A percentile compares a stretch with the other conserved stretches of the same genome.
Conservation (phyloP, 176 grass and related monocot species). For the Carex littledalei region DNA sequence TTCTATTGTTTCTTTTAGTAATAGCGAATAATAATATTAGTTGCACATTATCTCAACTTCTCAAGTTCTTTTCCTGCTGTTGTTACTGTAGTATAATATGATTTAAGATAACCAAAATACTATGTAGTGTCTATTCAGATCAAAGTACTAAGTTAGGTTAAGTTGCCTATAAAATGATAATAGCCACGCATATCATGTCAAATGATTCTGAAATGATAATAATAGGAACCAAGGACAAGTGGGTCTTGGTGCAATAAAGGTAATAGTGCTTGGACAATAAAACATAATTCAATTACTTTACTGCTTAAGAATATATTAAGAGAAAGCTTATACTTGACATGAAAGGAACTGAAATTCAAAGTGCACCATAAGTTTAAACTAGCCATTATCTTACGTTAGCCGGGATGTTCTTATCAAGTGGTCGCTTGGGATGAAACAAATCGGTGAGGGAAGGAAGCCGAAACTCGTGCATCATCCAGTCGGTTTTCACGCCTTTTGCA, state of each 20-base stretch:
- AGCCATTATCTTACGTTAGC: conserved; percentile 56
- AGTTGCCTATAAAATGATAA: background rate
- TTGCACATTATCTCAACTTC: background rate
- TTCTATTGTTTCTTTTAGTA: background rate
- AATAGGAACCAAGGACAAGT: background rate
- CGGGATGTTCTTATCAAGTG: conserved; percentile 78
- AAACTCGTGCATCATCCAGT: conserved; percentile 99
- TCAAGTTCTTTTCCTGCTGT: background rate
- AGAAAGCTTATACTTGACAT: background rate
- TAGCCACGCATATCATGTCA: background rate
- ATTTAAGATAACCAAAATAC: background rate
- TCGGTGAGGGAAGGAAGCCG: conserved; percentile 63
- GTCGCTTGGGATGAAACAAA: conserved; percentile 54
- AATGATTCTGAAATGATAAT: background rate
- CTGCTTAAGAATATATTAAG: background rate
- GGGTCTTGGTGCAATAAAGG: background rate
- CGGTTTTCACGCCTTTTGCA: conserved; percentile 84
- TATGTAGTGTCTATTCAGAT: background rate
- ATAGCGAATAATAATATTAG: background rate
- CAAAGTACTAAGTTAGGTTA: background rate
- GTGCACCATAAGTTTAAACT: conserved; percentile 5
- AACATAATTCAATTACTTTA: too few species aligned
- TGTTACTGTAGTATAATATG: background rate
- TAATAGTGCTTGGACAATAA: too few species aligned
- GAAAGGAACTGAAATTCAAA: background rate